Base-by-base conservation (phyloP, 257 asterid genomes). In the Ajuga chamaepitys region DNA sequence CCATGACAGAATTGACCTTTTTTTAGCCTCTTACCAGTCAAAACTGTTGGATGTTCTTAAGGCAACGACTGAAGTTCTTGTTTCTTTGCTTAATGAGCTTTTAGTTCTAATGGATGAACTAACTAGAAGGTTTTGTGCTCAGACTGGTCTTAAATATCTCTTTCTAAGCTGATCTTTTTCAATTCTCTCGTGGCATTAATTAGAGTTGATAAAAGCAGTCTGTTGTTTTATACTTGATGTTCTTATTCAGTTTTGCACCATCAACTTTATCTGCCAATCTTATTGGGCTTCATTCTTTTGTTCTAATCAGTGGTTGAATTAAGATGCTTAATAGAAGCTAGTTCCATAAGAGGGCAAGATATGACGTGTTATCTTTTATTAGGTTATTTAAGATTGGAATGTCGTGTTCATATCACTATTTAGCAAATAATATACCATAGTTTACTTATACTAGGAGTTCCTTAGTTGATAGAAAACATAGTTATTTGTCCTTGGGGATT, bases 101-200 rank as follows among this genome's bases (percentile, higher is more conserved):
- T 16, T 46, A 5, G 9, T 63, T 45, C 16, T 7, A 30, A 32
- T 26, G 25, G 11, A 30, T 41, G 66, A 30, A 30, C 38, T 47
- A n/a, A n/a, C n/a, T n/a, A n/a, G n/a, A n/a, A n/a, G n/a, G n/a
- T n/a, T n/a, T n/a, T n/a, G n/a, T n/a, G n/a, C n/a, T n/a, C 22
- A n/a, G 35, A 62, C 14, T 47, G 26, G 47, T 30, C 17, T 30
- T 18, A 9, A 9, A 5, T 17, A 47, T 60, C 64, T 26, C 13
- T 62, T 24, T 62, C n/a, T n/a, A 47, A 47, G 69, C 14, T 44
- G 53, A 60, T 60, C 53, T 40, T 60, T 21, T 60, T 16, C 52
- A 38, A 16, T 38, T 12, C 25, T 59, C 21, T 42, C 2, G 9
- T 41, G 21, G 62, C 37, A 28, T 30, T 30, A n/a, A 24, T 64